Conservation (phyloP, 345 rosid species). For the Cardamine occulta region DNA sequence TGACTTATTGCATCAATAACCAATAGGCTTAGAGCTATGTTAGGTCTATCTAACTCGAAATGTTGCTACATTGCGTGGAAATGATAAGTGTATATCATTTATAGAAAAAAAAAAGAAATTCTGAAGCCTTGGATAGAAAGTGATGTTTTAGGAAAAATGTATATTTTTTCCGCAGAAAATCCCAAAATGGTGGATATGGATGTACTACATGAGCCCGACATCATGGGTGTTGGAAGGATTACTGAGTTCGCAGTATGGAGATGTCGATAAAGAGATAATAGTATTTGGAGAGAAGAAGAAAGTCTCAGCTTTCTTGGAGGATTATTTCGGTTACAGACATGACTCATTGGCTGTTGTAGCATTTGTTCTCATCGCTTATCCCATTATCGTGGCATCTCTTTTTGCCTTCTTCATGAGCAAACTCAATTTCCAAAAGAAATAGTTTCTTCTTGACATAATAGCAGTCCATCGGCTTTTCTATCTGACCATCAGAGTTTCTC, state of each 20-base stretch:
- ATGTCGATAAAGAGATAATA: slow-evolving; percentile 39
- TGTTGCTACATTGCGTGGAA: background rate
- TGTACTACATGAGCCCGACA: slow-evolving; percentile 49
- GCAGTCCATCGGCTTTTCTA: background rate
- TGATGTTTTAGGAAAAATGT: no score
- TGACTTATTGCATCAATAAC: background rate
- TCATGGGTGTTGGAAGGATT: slow-evolving; percentile 48
- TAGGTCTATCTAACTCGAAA: background rate
- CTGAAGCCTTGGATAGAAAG: no score
- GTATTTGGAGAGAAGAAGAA: slow-evolving; percentile 44
- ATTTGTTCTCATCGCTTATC: slow-evolving; percentile 36
- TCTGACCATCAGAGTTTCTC: background rate
- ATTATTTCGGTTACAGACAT: slow-evolving; percentile 42
- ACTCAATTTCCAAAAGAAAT: slow-evolving; percentile 51
- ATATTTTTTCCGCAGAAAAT: slow-evolving; percentile 38
- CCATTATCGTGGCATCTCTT: slow-evolving; percentile 40
- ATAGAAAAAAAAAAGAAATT: no score
- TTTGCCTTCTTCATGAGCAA: slow-evolving; percentile 41
- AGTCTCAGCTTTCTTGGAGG: slow-evolving; percentile 43
- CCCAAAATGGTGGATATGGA: slow-evolving; percentile 53
- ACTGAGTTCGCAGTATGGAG: slow-evolving; percentile 45
- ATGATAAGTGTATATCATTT: background rate
- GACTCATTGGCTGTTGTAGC: slow-evolving; percentile 41
- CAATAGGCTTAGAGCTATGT: background rate
- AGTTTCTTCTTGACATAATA: background rate